Base-by-base conservation (phyloP, 2,329 filamentous ascomycete species). In the Aspergillus transmontanensis region DNA sequence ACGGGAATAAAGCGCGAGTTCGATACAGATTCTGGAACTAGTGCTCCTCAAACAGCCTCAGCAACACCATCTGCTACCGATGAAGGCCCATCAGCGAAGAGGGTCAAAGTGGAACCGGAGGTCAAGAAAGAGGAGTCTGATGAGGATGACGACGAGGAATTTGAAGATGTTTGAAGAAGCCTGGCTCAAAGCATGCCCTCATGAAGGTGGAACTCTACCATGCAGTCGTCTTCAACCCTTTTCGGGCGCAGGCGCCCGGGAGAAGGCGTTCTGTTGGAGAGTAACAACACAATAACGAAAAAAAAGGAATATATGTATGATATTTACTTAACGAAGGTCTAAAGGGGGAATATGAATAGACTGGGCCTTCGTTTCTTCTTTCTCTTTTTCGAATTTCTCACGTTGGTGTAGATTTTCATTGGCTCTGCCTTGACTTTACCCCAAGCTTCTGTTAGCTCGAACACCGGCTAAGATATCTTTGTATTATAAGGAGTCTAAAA, bases 141-240 rank as follows among this genome's bases (percentile, higher is more conserved):
- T 55, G 79, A 81, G 50, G 79, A 81, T 43, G 79, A 81, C 19
- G 78, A 80, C 5, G 78, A 78, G 57, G 79, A 81, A 60, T 81
- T 81, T 63, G 79, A 81, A 57, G 79, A 81, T 64, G 79, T 80
- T 19, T 78, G 68, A 71, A 64, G 16, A 6, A n/a, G 6, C 21
- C 21, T n/a, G 30, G 43, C 10, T 11, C 4, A 28, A 30, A 3
- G 3, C 41, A 32, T 56, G 10, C 48, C 30, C 19, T 21, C 23
- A 26, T 14, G 48, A 32, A 53, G 30, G 21, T n/a, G 14, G 5
- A n/a, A 34, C 30, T 14, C 51, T 55, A 32, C 14, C 21, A 21
- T 39, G 32, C n/a, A 12, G 32, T 39, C 11, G 32, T 26, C 51
- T 55, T 55, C 51, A 55, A 39, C 34, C 51, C 39, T 43, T 39